Conservation (phyloP, 768 basidiomycete genomes). For the Tephrocybe rancida region DNA sequence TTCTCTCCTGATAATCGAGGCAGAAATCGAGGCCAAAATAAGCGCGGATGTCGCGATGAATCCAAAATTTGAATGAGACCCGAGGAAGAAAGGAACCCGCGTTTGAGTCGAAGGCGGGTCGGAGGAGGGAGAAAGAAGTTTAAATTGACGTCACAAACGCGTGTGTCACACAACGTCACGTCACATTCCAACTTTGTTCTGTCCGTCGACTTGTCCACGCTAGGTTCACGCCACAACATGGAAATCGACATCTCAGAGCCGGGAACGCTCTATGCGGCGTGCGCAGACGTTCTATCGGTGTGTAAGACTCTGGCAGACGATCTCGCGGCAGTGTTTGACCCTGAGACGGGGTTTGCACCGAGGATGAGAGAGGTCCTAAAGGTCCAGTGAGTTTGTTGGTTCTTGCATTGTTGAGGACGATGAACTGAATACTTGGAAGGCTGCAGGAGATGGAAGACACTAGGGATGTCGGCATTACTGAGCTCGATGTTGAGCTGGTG, state of each 20-base stretch:
- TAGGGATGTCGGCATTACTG: constrained; percentile 25
- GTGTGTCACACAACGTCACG: neutral
- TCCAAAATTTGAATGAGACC: too few species aligned
- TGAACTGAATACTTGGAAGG: constrained; percentile 1
- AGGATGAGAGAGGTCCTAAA: constrained; percentile 2
- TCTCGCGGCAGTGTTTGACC: constrained; percentile 1
- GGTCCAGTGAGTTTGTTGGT: constrained; percentile 1
- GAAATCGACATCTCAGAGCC: neutral
- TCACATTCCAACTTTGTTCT: neutral
- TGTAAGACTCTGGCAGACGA: neutral
- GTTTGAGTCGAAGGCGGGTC: too few species aligned
- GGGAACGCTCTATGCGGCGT: neutral
- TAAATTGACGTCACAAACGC: too few species aligned
- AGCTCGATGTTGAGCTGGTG: constrained; percentile 62
- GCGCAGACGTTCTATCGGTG: constrained; percentile 8
- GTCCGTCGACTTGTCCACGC: too few species aligned
- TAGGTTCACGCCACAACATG: neutral
- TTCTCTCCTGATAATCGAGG: too few species aligned
- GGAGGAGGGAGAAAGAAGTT: too few species aligned
- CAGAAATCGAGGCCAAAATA: too few species aligned
- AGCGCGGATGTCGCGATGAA: too few species aligned
- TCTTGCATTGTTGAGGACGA: neutral
- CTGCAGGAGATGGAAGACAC: constrained; percentile 34
- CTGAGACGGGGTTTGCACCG: constrained; percentile 4
- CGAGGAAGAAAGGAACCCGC: too few species aligned